phyloP scores from a whole-genome alignment of 2,329 filamentous ascomycete genomes.

The Aspergillus jensenii region DNA sequence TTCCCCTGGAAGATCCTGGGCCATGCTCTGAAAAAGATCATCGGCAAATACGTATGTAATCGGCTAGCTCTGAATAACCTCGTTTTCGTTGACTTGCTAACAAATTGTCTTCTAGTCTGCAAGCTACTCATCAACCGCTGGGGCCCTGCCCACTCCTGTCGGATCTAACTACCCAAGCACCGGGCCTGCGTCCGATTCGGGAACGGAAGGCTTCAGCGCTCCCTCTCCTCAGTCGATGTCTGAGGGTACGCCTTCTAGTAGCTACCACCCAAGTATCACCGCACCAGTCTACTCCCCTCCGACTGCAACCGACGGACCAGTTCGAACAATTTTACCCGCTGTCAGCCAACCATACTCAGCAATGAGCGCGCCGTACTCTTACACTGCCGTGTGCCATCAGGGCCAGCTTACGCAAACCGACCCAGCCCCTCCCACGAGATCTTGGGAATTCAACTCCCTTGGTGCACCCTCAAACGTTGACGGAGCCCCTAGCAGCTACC shows the following conservation, averaged over 20 bases:
- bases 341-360: slow-evolving; percentile 32
- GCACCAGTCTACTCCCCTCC: slow-evolving; percentile 48
- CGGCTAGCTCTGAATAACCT: neutral
- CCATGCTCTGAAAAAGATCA: slow-evolving; percentile 92
- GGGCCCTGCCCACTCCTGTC: slow-evolving; percentile 41
- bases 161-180: slow-evolving; percentile 41
- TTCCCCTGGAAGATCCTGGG: slow-evolving; percentile 93
- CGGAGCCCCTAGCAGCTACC: slow-evolving; percentile 30
- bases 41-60: slow-evolving; percentile 82
- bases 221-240: slow-evolving; percentile 51
- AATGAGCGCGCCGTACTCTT: slow-evolving; percentile 31
- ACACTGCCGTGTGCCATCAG: slow-evolving; percentile 32
- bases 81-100: slow-evolving; percentile 14
- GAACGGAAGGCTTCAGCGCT: slow-evolving; percentile 48
- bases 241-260: slow-evolving; percentile 44
- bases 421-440: slow-evolving; percentile 26
- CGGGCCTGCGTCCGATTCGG: slow-evolving; percentile 47
- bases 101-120: slow-evolving; percentile 52
- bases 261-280: slow-evolving; percentile 45
- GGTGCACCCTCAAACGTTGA: slow-evolving; percentile 28
- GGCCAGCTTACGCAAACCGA: slow-evolving; percentile 28
- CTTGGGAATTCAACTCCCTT: slow-evolving; percentile 41
- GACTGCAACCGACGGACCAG: slow-evolving; percentile 28
- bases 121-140: slow-evolving; percentile 67
- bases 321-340: slow-evolving; percentile 36